Percentiles rank a stretch among this genome's conserved stretches.
Conservation (phyloP, 192 early-diverging fungal species). For the Backusella macrospora region DNA sequence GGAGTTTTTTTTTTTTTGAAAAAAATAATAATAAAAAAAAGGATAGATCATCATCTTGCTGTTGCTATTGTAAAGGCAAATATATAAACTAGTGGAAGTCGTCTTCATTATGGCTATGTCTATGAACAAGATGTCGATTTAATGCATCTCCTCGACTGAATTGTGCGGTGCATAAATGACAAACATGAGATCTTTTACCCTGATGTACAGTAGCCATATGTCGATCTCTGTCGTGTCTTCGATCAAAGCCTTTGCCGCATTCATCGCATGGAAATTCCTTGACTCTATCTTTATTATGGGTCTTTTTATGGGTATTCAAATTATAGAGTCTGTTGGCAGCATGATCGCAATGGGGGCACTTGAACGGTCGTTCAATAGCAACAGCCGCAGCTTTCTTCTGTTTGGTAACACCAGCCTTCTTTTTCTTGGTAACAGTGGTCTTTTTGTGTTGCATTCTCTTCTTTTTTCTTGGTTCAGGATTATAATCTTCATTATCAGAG, state of each 20-base stretch:
- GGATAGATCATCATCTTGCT: neutral
- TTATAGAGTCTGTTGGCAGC: slow-evolving; percentile 63
- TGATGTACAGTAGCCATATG: slow-evolving; percentile 68
- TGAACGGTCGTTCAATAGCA: neutral
- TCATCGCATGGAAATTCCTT: slow-evolving; percentile 61
- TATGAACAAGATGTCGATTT: slow-evolving; percentile 49
- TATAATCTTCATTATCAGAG: neutral
- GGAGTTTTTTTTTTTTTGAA: no score
- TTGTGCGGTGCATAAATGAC: slow-evolving; percentile 54
- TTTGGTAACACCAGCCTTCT: neutral
- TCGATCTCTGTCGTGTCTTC: slow-evolving; percentile 76
- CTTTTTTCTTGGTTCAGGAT: neutral
- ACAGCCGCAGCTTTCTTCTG: neutral
- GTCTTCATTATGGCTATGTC: neutral
- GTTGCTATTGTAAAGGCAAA: neutral
- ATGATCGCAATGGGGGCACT: neutral
- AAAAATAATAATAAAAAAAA: no score
- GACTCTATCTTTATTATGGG: slow-evolving; percentile 63
- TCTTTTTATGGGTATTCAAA: slow-evolving; percentile 74
- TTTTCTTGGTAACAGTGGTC: neutral
- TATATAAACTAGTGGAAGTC: neutral
- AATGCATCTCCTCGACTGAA: slow-evolving; percentile 74
- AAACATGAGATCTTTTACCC: slow-evolving; percentile 60
- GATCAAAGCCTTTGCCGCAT: slow-evolving; percentile 70
- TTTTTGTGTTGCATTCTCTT: neutral